These are phyloP conservation scores for Cryomyces minteri DNA, from an alignment of 495 filamentous ascomycete genomes.

Conservation along the genomic window DNA sequence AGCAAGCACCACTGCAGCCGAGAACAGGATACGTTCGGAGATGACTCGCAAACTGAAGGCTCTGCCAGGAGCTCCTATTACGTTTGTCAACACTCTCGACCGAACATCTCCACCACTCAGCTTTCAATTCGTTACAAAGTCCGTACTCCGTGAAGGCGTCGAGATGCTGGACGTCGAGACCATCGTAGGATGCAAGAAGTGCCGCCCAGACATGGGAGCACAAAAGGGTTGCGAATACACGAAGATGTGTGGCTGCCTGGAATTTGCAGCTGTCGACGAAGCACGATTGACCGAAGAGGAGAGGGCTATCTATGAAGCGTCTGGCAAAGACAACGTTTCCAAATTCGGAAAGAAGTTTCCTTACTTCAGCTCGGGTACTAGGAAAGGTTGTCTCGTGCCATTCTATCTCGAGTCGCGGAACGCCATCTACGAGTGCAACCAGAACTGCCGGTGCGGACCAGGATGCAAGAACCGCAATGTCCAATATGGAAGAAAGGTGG, in stretches of 20 bases:
- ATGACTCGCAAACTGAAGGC: constrained; percentile 10
- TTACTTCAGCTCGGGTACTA: constrained; percentile 10
- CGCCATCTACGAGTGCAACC: constrained; percentile 77
- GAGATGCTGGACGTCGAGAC: constrained; percentile 10
- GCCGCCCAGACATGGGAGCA: constrained; percentile 20
- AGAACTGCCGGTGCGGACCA: constrained; percentile 42
- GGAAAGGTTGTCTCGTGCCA: constrained; percentile 9
- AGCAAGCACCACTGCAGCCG: constrained; percentile 4
- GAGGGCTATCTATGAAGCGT: constrained; percentile 2
- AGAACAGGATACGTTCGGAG: constrained; percentile 11
- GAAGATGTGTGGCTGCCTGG: constrained; percentile 18
- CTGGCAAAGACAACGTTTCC: constrained; percentile 4
- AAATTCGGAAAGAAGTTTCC: constrained; percentile 22
- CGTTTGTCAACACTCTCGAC: constrained; percentile 15
- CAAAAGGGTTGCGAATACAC: constrained; percentile 22
- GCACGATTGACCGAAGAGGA: constrained; percentile 3
- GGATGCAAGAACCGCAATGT: constrained; percentile 69
- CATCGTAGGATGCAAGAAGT: constrained; percentile 15
- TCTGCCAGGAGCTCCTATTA: constrained; percentile 6
- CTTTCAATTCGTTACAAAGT: constrained; percentile 18
- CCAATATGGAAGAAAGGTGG: constrained; percentile 53
- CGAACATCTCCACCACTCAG: constrained; percentile 15
- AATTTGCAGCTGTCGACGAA: constrained; percentile 21
- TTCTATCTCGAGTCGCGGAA: constrained; percentile 32
- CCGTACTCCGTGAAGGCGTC: constrained; percentile 15